Evolutionary conservation across 371 early-diverging fungal species (phyloP).

Genomic region (Mucor plumbeus): DNA sequence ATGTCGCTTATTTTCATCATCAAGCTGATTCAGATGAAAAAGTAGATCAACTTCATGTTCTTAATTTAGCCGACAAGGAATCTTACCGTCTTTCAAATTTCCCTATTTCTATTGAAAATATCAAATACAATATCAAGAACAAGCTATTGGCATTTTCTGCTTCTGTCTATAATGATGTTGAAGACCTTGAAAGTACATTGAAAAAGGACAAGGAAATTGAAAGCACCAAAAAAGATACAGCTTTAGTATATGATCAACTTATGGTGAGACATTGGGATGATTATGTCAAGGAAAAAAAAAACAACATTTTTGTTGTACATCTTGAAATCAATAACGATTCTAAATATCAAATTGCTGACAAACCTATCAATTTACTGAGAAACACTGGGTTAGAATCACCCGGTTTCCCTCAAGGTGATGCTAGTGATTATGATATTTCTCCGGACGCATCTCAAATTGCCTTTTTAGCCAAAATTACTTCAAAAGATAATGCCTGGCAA

Average conservation of each 20-base stretch:
- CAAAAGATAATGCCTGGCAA: conserved; percentile 75
- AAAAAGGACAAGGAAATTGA: conserved; percentile 47
- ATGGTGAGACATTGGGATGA: conserved; percentile 81
- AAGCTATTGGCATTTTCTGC: conserved; percentile 61
- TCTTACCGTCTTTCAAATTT: conserved; percentile 58
- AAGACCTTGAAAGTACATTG: conserved; percentile 49
- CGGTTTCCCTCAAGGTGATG: conserved; percentile 63
- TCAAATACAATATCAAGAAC: conserved; percentile 50
- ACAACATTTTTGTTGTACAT: conserved; percentile 61
- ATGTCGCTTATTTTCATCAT: conserved; percentile 56
- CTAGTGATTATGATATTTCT: conserved; percentile 64
- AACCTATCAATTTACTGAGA: conserved; percentile 58
- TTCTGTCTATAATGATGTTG: conserved; percentile 52
- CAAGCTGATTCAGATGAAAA: conserved; percentile 10
- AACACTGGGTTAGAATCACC: conserved; percentile 62
- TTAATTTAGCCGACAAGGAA: conserved; percentile 35
- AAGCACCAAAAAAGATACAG: conserved; percentile 55
- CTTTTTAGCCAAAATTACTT: conserved; percentile 72
- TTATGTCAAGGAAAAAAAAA: conserved; percentile 57
- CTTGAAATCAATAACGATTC: conserved; percentile 36
- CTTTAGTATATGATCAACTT: conserved; percentile 61
- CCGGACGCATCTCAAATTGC: conserved; percentile 70
- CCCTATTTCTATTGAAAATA: conserved; percentile 51
- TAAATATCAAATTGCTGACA: conserved; percentile 30
- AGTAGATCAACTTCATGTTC: conserved; percentile 53